Base-by-base conservation (phyloP, 1,284 basidiomycete genomes). In the Athelia sp. region DNA sequence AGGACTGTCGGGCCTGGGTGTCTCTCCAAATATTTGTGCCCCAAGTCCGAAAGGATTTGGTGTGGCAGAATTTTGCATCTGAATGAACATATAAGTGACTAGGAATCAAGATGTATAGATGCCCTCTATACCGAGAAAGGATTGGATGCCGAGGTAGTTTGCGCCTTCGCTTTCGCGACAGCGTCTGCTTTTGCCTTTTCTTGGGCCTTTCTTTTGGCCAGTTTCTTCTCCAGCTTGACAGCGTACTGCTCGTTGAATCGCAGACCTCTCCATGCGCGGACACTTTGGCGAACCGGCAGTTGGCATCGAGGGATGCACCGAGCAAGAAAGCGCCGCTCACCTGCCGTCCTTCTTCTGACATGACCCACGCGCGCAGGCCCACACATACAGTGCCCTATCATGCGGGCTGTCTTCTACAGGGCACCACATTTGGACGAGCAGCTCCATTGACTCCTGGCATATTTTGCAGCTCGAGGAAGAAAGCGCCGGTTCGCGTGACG, bases 401-500 rank as follows among this genome's bases (percentile, higher is more conserved):
- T 85, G 83, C 8, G 84, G 78, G 56, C 88, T 93, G 34, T 82
- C 73, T 61, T 91, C 86, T 56, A 92, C 81, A 0, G 90, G 90
- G 64, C 87, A 92, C 87, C 89, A 92, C 58, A 93, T 76, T 57
- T 93, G 89, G 13, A 88, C 73, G 29, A 93, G 75, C 21, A 93
- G 74, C 54, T 89, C 81, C 85, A 87, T 91, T 0, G 84, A 79
- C 17, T 72, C 67, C 4, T 73, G 71, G 68, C 90, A 93, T 49
- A 75, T 68, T 60, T 78, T 81, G 78, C 90, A 93, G 51, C 74
- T 69, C 3, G 83, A 76, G 45, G 74, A 80, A 61, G 75, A 69
- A 54, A 82, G 66, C 26, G 76, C 56, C 19, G 78, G 78, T 63
- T 81, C 79, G 64, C 61, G 64, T 47, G 74, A 75, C 52, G 76